A percentile compares a stretch with the other conserved stretches of the same genome.
These are phyloP conservation scores for Geoglossum glabrum DNA, from an alignment of 495 filamentous ascomycete genomes.

Conservation along the genomic window DNA sequence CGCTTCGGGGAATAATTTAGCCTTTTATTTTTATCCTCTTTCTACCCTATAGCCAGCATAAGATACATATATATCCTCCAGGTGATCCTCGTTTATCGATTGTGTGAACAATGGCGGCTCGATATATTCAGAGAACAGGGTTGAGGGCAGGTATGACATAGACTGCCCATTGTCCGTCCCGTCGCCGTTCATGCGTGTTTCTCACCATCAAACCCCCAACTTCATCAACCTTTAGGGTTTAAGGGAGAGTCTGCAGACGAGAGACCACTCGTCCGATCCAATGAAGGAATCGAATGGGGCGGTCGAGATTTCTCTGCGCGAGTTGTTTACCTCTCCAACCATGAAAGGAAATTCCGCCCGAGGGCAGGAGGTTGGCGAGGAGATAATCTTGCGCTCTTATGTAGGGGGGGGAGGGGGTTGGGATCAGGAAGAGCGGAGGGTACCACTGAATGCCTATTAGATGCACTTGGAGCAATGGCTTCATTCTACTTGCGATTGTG, in stretches of 20 bases:
- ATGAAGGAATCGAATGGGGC: conserved; percentile 15
- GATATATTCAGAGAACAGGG: too few relatives aligned
- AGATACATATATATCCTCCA: neutral
- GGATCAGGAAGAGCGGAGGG: neutral
- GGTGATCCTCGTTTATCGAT: too few relatives aligned
- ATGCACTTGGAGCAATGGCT: neutral
- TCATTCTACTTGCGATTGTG: neutral
- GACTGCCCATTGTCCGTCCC: too few relatives aligned
- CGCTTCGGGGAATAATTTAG: neutral
- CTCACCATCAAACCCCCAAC: conserved; percentile 58
- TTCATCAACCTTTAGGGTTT: conserved; percentile 25
- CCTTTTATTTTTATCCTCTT: neutral
- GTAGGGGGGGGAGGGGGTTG: neutral
- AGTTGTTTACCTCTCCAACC: conserved; percentile 63
- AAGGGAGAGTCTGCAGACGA: conserved; percentile 51
- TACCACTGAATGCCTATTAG: neutral
- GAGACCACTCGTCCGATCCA: conserved; percentile 10
- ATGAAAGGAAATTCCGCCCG: conserved; percentile 21
- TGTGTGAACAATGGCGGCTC: too few relatives aligned
- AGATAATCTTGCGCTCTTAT: conserved; percentile 44
- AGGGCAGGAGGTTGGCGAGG: conserved; percentile 34
- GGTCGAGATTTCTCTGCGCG: conserved; percentile 39
- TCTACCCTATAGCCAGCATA: neutral
- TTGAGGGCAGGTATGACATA: too few relatives aligned
- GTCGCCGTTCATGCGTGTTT: conserved; percentile 30